Evolutionary conservation across 176 grass and related monocot genomes (phyloP).

Genomic region (Lolium rigidum): DNA sequence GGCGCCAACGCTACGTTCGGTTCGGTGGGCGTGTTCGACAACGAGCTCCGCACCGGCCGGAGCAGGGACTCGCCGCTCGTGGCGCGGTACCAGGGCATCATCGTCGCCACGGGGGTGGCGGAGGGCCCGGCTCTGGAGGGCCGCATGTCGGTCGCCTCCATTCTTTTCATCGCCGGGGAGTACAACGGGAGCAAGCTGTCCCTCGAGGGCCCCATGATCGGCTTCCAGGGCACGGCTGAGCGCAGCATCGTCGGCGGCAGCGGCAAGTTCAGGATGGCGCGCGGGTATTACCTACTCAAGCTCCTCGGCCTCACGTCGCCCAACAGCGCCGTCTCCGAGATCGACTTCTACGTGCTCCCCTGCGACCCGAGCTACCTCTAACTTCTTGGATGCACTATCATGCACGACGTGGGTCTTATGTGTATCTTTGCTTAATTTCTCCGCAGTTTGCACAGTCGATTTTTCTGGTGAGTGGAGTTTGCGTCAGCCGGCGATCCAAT

Average conservation of each 20-base stretch:
- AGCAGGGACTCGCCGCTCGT: conserved; percentile 9
- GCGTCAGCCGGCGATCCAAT: too few relatives aligned
- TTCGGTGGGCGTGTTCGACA: conserved; percentile 29
- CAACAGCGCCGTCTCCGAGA: neutral
- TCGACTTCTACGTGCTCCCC: conserved; percentile 16
- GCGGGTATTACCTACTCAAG: conserved; percentile 26
- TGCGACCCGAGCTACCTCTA: neutral
- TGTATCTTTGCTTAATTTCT: neutral
- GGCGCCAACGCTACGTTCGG: conserved; percentile 31
- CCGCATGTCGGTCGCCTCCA: neutral
- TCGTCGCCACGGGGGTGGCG: neutral
- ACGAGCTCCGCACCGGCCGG: conserved; percentile 14
- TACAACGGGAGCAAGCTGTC: conserved; percentile 20
- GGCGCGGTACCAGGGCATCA: conserved; percentile 34
- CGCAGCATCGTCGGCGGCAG: conserved; percentile 18
- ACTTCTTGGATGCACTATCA: neutral
- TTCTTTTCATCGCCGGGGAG: conserved; percentile 29
- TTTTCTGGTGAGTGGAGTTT: neutral
- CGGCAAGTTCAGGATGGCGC: conserved; percentile 35
- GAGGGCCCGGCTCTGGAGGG: neutral
- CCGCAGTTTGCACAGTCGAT: neutral
- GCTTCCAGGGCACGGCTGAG: neutral
- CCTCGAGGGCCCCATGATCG: neutral
- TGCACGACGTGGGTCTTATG: neutral
- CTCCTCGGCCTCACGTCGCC: neutral